Conservation (phyloP, 306 rosid species). For the Prunus fruticosa region DNA sequence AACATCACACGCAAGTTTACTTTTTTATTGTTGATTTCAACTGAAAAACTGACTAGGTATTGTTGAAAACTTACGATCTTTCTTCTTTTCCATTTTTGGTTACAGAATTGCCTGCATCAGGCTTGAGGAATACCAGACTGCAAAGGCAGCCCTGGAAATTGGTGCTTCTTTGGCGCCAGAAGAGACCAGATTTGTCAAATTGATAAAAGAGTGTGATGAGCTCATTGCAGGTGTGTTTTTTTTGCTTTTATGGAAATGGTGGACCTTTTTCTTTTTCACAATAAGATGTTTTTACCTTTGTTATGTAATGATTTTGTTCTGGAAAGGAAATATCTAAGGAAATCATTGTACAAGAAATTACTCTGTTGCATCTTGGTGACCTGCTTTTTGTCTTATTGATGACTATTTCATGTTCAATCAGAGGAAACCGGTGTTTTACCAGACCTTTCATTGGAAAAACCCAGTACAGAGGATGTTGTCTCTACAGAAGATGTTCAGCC, state of each 20-base stretch:
- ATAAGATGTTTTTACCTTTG: background rate
- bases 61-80: background rate
- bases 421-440: conserved; percentile 53
- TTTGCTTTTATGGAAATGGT: conserved; percentile 4
- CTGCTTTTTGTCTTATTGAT: conserved; percentile 12
- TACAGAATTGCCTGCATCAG: conserved; percentile 74
- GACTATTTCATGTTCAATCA: conserved; percentile 34
- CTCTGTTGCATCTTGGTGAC: conserved; percentile 4
- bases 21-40: background rate
- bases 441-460: conserved; percentile 28
- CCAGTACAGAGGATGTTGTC: conserved; percentile 17
- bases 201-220: conserved; percentile 67
- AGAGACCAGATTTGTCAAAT: conserved; percentile 46
- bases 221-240: conserved; percentile 56
- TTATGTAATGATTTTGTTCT: background rate
- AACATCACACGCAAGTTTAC: background rate
- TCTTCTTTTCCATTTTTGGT: conserved; percentile 7
- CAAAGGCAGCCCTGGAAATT: conserved; percentile 63
- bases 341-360: conserved; percentile 2
- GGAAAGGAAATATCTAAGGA: background rate
- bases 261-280: background rate
- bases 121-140: conserved; percentile 92
- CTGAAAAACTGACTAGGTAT: background rate
- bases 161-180: conserved; percentile 63
- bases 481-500: conserved; percentile 33